Evolutionary conservation across 2,329 filamentous ascomycete species (phyloP), one percentile per base, ranked within the genome.

Genomic region (Fusarium sp.): DNA sequence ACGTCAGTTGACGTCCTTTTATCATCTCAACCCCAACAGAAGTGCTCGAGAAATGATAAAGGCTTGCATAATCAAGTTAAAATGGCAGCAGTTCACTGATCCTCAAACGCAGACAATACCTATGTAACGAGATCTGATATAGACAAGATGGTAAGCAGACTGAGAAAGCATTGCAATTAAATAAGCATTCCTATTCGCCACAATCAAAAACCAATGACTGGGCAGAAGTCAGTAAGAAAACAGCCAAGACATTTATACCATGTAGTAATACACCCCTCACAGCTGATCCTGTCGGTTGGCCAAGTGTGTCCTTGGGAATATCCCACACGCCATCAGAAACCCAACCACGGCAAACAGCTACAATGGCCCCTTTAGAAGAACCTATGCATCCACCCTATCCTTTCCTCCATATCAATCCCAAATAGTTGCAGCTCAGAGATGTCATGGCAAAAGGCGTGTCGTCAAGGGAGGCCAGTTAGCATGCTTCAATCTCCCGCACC

Each of bases 211-310:
- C 38, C 46, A 48, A 42, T 29, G 33, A 57, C 36, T 41, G 51
- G 58, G 49, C 52, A 43, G 38, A 37, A 46, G 43, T 36, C 61
- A 54, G 32, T 49, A 54, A 51, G 17, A 56, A 59, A 59, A 51
- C 36, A 51, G 48, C 46, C 45, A 55, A 65, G 53, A 45, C 61
- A 65, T 65, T 53, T 65, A 51, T 59, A 49, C 49, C 61, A 58
- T 45, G 48, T 53, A 55, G 25, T 65, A 63, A 41, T 65, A 65
- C 61, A 63, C 42, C 57, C 45, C 51, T 35, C 53, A 19, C 48
- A 50, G 29, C 49, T 33, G 46, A 65, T 50, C 37, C 59, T 39
- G 43, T 52, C 37, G 48, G 21, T 49, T 47, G 61, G 42, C 32
- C 32, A 49, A 42, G 45, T 32, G 35, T 15, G 32, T 32, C 57